A percentile compares a stretch with the other conserved stretches of the same genome.
These are phyloP conservation scores for Sugiyamaella smithiae DNA, from an alignment of 805 yeast species.

Conservation along the genomic window DNA sequence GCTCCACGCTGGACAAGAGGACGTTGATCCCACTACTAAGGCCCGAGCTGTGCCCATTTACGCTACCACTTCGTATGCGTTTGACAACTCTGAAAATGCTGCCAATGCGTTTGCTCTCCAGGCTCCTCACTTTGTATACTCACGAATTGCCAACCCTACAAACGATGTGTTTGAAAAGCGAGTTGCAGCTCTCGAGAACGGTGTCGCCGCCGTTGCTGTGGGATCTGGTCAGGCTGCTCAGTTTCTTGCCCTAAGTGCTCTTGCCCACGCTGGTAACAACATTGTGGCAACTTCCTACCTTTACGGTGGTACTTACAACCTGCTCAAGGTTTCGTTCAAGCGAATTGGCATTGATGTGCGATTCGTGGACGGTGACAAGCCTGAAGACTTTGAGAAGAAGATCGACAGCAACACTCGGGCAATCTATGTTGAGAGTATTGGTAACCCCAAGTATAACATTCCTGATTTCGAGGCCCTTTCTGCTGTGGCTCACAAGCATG, in stretches of 20 bases:
- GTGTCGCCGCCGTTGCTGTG: constrained; percentile 84
- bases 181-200: constrained; percentile 89
- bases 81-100: constrained; percentile 86
- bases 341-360: constrained; percentile 82
- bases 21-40: constrained; percentile 57
- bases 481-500: constrained; percentile 77
- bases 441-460: constrained; percentile 88
- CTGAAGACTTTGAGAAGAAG: constrained; percentile 65
- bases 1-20: constrained; percentile 91
- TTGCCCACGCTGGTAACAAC: constrained; percentile 88
- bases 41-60: constrained; percentile 93
- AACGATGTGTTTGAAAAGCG: constrained; percentile 87
- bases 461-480: constrained; percentile 83
- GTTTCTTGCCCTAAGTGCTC: constrained; percentile 73
- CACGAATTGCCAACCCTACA: constrained; percentile 92
- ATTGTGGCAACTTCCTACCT: constrained; percentile 80
- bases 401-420: constrained; percentile 88
- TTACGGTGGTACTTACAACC: constrained; percentile 96
- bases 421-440: constrained; percentile 82
- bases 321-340: constrained; percentile 88
- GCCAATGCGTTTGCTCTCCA: constrained; percentile 85
- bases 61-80: constrained; percentile 86
- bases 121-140: constrained; percentile 81
- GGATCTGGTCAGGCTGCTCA: constrained; percentile 98
- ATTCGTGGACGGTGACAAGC: constrained; percentile 77